Evolutionary conservation across 495 filamentous ascomycete genomes (phyloP).

Genomic region (Pyronema omphalodes): DNA sequence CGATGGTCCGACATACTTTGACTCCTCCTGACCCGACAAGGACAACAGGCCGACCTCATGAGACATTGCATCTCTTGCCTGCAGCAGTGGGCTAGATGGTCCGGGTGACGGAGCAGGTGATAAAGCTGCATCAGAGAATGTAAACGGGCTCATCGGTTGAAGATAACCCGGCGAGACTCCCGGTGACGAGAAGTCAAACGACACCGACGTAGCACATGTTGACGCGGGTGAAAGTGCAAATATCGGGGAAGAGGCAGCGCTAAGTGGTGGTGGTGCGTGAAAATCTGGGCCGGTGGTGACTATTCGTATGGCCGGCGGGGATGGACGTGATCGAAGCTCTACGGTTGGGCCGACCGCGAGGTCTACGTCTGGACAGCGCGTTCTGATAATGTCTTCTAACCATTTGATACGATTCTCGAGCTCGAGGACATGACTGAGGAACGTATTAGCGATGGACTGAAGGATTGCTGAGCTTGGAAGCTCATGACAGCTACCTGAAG

Average conservation of each 20-base stretch:
- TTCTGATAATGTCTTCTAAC: slow-evolving; percentile 16
- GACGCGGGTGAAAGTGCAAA: slow-evolving; percentile 20
- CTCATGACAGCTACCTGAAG: too few relatives aligned
- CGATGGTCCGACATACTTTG: slow-evolving; percentile 22
- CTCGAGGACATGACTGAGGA: slow-evolving; percentile 21
- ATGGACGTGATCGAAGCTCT: slow-evolving; percentile 19
- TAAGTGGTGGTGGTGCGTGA: slow-evolving; percentile 16
- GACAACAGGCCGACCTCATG: slow-evolving; percentile 19
- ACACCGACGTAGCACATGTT: slow-evolving; percentile 21
- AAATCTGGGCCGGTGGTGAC: slow-evolving; percentile 23
- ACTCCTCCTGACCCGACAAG: slow-evolving; percentile 17
- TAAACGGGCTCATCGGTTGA: slow-evolving; percentile 18
- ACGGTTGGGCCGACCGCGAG: slow-evolving; percentile 15
- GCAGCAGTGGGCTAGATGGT: slow-evolving; percentile 18
- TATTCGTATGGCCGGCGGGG: slow-evolving; percentile 23
- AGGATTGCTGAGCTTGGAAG: background rate
- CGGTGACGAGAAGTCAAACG: slow-evolving; percentile 21
- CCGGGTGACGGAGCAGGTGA: slow-evolving; percentile 20
- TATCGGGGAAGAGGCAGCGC: slow-evolving; percentile 18
- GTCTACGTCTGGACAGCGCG: slow-evolving; percentile 16
- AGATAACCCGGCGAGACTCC: slow-evolving; percentile 18
- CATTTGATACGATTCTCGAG: slow-evolving; percentile 24
- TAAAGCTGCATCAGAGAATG: slow-evolving; percentile 17
- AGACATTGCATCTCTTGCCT: slow-evolving; percentile 3
- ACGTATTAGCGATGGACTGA: background rate